Base-by-base conservation (phyloP, 306 rosid genomes). In the Hylodesmum podocarpum region DNA sequence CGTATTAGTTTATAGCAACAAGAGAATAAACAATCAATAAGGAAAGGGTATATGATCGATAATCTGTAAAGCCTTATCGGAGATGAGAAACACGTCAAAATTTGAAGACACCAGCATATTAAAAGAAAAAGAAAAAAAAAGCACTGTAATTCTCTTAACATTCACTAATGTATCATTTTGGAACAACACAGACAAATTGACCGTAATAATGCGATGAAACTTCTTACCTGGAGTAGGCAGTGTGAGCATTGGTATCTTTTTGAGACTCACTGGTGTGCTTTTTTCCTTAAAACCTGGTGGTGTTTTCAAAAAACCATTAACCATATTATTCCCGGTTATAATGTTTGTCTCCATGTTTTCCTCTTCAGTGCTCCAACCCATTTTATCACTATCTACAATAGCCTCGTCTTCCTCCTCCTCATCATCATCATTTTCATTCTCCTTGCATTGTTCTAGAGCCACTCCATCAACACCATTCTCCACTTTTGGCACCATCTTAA, bases 321-420 rank as follows among this genome's bases (percentile, higher is more conserved):
- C 43, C 58, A 21, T 55, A 43, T 76, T 55, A 43, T 76, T 68
- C 2, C 27, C 58, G 6, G 57, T 25, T 0, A 33, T n/a, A n/a
- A n/a, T 57, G 22, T 54, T 50, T 24, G 64, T 63, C 41, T 73
- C 77, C 27, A 15, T 25, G 41, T 74, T 72, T 12, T 81, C 88
- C 47, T 83, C 80, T 37, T 84, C 86, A 0, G 82, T 75, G 68
- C 86, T 84, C 84, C 88, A 84, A 24, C 73, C 74, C 72, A 36
- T 78, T 16, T 79, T 80, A 57, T 86, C 88, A 70, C 80, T 33
- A 10, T 58, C 84, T 31, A 27, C 78, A 7, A 27, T 84, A 9
- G 80, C 75, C 75, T 74, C 86, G 21, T 80, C 81, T 0, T 72
- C 84, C 22, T 72, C 83, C 12, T 46, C 80, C 0, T 64, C 84